phyloP scores from a whole-genome alignment of 495 filamentous ascomycete genomes.

The Friedmanniomyces endolithicus region DNA sequence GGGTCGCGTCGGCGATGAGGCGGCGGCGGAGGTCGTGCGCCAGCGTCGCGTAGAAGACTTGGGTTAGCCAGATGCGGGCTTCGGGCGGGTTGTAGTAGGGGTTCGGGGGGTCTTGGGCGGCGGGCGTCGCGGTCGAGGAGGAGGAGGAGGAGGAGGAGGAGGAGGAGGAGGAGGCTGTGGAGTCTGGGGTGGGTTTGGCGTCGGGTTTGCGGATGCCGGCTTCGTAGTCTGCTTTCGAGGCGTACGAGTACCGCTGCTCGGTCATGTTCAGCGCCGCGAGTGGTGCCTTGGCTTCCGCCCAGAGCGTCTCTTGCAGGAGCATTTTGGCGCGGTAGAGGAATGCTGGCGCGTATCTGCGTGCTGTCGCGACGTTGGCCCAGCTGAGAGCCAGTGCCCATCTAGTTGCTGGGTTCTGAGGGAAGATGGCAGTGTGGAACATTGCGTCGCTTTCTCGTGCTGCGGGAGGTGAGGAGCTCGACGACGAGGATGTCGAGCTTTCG shows the following conservation, averaged over 20 bases:
- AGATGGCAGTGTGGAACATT: slow-evolving; percentile 15
- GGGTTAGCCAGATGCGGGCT: slow-evolving; percentile 3
- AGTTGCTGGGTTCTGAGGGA: background rate
- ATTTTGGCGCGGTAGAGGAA: slow-evolving; percentile 4
- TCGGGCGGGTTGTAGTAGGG: background rate
- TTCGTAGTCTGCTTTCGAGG: slow-evolving; percentile 10
- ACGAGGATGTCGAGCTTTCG: background rate
- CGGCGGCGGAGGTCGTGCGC: background rate
- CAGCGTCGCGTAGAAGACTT: slow-evolving; percentile 11
- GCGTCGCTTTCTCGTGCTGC: background rate
- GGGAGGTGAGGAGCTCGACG: background rate
- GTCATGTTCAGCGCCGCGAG: background rate
- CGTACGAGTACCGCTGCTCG: slow-evolving; percentile 10
- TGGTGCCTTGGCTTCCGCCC: slow-evolving; percentile 1
- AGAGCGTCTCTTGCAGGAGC: background rate
- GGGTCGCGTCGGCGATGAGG: background rate
- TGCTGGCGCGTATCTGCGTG: slow-evolving; percentile 7
- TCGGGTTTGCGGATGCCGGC: background rate
- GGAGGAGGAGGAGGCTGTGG: no score
- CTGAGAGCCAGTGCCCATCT: slow-evolving; percentile 4
- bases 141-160: background rate
- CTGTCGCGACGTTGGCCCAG: slow-evolving; percentile 11
- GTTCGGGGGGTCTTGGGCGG: background rate
- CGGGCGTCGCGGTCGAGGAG: no score
- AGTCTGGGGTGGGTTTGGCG: no score